Evolutionary conservation across 2,329 filamentous ascomycete species (phyloP).

Genomic region (Colletotrichum phormii): DNA sequence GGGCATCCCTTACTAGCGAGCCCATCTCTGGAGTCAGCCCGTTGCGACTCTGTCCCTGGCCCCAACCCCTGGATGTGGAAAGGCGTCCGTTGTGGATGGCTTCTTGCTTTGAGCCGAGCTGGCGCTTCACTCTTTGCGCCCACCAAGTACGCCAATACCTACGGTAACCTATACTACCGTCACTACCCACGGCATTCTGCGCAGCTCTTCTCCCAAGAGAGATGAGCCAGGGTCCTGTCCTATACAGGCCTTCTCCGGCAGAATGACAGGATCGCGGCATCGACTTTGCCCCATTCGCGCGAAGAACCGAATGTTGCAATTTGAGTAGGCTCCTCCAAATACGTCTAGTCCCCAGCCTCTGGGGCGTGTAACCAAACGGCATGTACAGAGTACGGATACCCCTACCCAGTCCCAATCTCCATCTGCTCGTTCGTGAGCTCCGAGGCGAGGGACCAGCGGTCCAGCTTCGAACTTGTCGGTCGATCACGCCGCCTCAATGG

Average conservation of each 20-base stretch:
- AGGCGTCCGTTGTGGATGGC: conserved; percentile 35
- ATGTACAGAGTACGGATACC: conserved; percentile 19
- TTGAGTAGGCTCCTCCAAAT: conserved; percentile 30
- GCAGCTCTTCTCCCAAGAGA: not conserved
- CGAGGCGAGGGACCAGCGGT: conserved; percentile 26
- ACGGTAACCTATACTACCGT: not conserved
- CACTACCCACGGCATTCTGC: not conserved
- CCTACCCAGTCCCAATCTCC: conserved; percentile 3
- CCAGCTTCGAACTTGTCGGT: conserved; percentile 15
- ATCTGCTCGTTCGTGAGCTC: conserved; percentile 24
- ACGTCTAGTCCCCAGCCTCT: conserved; percentile 4
- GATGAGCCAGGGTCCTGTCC: conserved; percentile 22
- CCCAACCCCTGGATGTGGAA: conserved; percentile 32
- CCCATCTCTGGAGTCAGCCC: conserved; percentile 35
- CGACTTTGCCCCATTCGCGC: conserved; percentile 31
- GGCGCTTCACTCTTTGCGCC: not conserved
- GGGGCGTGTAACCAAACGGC: conserved; percentile 14
- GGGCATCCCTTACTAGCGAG: conserved; percentile 32
- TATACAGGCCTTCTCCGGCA: conserved; percentile 18
- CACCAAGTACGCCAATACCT: conserved; percentile 1
- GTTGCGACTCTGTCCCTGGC: conserved; percentile 36
- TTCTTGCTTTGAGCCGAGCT: conserved; percentile 32
- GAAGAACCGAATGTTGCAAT: conserved; percentile 36
- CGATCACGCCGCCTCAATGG: conserved; percentile 25
- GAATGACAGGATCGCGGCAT: conserved; percentile 31